Base-by-base conservation (phyloP, 202 grass and related monocot species). In the Cymbopogon flexuosus region DNA sequence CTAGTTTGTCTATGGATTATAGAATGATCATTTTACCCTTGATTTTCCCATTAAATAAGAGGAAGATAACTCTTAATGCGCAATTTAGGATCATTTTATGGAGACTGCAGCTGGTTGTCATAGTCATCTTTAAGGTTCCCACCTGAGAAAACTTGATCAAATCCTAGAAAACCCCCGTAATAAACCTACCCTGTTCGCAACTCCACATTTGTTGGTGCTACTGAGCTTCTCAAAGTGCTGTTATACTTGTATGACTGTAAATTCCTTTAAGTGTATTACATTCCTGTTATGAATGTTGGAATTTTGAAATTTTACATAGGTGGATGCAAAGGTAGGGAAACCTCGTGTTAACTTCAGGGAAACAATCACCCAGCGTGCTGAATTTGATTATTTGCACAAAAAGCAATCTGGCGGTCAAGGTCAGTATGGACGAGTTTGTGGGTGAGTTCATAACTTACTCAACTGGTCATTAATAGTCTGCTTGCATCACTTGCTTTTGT, bases 311-410 rank as follows among this genome's bases (percentile, higher is more conserved):
- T 56, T 45, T 75, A 34, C 56, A 37, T 78, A 98, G 92, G 96
- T 98, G 45, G 92, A 98, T 70, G 92, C 96, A 45, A 93, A 90
- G 79, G 93, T 94, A 54, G 96, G 96, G 36, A 98, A 93, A 84
- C 96, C 96, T 82, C 88, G 90, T 68, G 96, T 98, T 58, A 98
- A 98, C 51, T 95, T 98, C 62, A 90, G 90, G 75, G 96, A 98
- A 85, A 95, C 96, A 60, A 88, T 98, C 56, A 98, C 90, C 51
- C 92, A 93, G 67, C 88, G 92, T 19, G 75, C 92, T 75, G 87
- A 91, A 60, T 98, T 98, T 77, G 96, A 98, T 89, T 98, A 98
- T 81, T 76, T 98, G 62, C 96, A 98, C 86, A 98, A 98, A 89
- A 98, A 98, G 58, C 92, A 95, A 91, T 93, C 88, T 61, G 96